Evolutionary conservation across 345 rosid genomes (phyloP).

Genomic region (Melastoma malabathricum): DNA sequence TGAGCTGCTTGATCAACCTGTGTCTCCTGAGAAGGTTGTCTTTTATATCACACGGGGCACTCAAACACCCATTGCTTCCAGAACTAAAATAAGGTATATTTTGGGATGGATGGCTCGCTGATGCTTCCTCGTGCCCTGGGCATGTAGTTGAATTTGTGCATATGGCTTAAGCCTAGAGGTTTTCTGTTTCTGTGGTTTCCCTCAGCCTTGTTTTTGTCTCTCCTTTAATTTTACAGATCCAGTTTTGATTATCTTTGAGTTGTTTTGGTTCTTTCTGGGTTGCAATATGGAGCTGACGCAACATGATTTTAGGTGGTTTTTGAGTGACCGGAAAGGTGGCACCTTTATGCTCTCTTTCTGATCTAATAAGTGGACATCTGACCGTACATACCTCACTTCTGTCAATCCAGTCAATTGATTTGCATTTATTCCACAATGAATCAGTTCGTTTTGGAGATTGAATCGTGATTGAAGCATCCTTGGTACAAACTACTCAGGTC

Average conservation of each 20-base stretch:
- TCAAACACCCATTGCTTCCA: conserved; percentile 79
- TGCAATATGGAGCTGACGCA: conserved; percentile 3
- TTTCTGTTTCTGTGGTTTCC: no score
- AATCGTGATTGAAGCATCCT: conserved; percentile 73
- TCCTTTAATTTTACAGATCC: neutral
- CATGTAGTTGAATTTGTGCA: no score
- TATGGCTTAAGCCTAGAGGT: no score
- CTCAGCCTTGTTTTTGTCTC: neutral
- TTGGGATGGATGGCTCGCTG: neutral
- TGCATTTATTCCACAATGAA: conserved; percentile 66
- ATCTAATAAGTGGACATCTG: conserved; percentile 73
- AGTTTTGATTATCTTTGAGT: conserved; percentile 4
- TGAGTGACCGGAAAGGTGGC: conserved; percentile 71
- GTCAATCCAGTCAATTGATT: conserved; percentile 57
- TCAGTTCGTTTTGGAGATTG: conserved; percentile 68
- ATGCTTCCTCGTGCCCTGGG: neutral
- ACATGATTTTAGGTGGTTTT: conserved; percentile 53
- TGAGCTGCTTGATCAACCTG: conserved; percentile 49
- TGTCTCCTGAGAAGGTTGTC: conserved; percentile 66
- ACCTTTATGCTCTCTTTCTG: conserved; percentile 52
- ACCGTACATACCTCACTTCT: conserved; percentile 67
- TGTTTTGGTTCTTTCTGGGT: conserved; percentile 2
- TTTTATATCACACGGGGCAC: conserved; percentile 91
- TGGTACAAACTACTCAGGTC: conserved; percentile 86
- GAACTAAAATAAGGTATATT: conserved; percentile 57